Conservation (phyloP, 306 rosid species). For the Elaeagnus macrophylla region DNA sequence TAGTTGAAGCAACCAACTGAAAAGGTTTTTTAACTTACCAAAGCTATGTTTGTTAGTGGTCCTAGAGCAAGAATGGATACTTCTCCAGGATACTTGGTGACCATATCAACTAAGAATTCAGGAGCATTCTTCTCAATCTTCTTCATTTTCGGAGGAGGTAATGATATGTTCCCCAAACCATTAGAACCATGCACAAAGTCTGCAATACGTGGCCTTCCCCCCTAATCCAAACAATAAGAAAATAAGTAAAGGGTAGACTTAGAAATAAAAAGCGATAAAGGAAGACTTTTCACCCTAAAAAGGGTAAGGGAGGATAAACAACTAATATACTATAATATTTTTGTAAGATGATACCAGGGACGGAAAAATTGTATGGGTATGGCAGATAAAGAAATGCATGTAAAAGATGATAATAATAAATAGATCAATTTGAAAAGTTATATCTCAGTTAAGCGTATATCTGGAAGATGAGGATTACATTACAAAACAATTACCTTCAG, state of each 20-base stretch:
- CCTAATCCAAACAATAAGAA: slow-evolving; percentile 34
- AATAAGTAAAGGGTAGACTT: background rate
- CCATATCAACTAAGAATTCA: slow-evolving; percentile 73
- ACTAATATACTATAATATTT: background rate
- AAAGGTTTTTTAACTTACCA: slow-evolving; percentile 34
- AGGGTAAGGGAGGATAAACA: too few relatives aligned
- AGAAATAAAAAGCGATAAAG: slow-evolving; percentile 1
- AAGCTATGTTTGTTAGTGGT: slow-evolving; percentile 86
- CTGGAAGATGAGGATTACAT: slow-evolving; percentile 5
- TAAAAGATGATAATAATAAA: too few relatives aligned
- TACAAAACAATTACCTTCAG: slow-evolving; percentile 53
- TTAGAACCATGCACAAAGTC: slow-evolving; percentile 85
- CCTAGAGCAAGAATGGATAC: slow-evolving; percentile 84
- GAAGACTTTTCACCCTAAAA: background rate
- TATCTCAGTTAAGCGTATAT: too few relatives aligned
- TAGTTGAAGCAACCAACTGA: slow-evolving; percentile 4
- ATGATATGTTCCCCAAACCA: slow-evolving; percentile 65
- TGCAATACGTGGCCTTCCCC: slow-evolving; percentile 72
- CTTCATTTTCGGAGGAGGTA: slow-evolving; percentile 50
- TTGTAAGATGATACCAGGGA: too few relatives aligned
- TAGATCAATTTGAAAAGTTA: too few relatives aligned
- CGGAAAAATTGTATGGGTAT: background rate
- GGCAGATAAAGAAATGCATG: too few relatives aligned
- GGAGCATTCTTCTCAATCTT: slow-evolving; percentile 64
- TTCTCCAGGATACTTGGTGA: slow-evolving; percentile 77